phyloP scores from a whole-genome alignment of 495 filamentous ascomycete genomes.

The Xylaria scruposa region DNA sequence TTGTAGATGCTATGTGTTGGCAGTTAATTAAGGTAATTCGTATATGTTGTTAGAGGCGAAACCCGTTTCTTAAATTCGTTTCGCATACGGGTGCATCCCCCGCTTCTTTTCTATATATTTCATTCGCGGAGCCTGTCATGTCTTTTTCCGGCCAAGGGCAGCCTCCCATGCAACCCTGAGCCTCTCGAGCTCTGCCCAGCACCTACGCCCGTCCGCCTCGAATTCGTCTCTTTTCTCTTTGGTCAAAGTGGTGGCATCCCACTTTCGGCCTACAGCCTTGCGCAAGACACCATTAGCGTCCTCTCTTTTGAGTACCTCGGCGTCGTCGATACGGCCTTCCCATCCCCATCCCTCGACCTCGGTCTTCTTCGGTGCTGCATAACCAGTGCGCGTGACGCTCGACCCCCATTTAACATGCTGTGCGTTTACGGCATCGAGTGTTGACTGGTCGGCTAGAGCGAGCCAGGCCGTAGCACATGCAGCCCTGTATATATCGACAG shows the following conservation, averaged over 20 bases:
- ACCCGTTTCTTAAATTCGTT: neutral
- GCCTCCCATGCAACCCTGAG: conserved; percentile 80
- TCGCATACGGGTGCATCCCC: neutral
- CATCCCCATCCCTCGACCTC: conserved; percentile 88
- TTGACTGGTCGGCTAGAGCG: conserved; percentile 69
- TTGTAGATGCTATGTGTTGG: neutral
- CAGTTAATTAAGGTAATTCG: neutral
- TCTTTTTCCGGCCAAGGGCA: conserved; percentile 41
- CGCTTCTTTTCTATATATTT: neutral
- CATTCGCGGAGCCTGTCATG: conserved; percentile 8
- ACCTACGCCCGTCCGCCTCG: conserved; percentile 72
- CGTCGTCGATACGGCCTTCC: conserved; percentile 69
- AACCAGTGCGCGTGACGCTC: conserved; percentile 63
- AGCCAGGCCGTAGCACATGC: conserved; percentile 80
- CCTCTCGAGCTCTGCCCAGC: conserved; percentile 86
- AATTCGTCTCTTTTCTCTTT: conserved; percentile 71
- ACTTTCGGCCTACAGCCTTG: conserved; percentile 59
- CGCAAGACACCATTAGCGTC: conserved; percentile 34
- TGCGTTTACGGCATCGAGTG: conserved; percentile 62
- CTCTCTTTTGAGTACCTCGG: conserved; percentile 52
- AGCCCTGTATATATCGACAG: conserved; percentile 74
- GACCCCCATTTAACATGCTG: conserved; percentile 87
- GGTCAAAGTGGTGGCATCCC: conserved; percentile 64
- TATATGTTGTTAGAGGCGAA: neutral
- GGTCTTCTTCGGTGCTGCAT: conserved; percentile 67